Base-by-base conservation (phyloP, 2,329 filamentous ascomycete genomes). In the Raffaelea arxii region DNA sequence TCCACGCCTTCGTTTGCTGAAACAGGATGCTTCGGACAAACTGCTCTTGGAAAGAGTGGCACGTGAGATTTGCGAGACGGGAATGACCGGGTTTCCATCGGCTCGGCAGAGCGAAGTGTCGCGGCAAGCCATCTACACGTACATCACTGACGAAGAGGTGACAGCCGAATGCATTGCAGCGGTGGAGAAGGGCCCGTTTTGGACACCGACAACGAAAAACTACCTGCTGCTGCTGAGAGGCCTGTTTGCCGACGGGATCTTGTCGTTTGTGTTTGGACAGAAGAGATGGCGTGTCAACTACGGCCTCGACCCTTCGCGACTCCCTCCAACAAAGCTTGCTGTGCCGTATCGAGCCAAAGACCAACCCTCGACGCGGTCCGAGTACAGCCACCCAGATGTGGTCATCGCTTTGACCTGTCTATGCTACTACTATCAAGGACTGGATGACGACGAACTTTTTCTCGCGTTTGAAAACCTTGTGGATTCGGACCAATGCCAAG, bases 221-320 rank as follows among this genome's bases (percentile, higher is more conserved):
- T 56, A 62, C 0, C 55, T 80, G 0, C 58, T 78, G 0, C 59
- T 79, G 2, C 54, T 82, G 0, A 64, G 75, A 22, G 72, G 82
- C 0, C 64, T 86, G 0, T 58, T 86, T 9, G 73, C 75, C 0
- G 59, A 66, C 1, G 72, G 77, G 0, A 63, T 85, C 0, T 54
- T 86, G 0, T 53, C 54, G 0, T 82, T 80, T 48, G 65, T 64
- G 0, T 61, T 85, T 1, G 59, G 62, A 0, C 60, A 72, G 14
- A 85, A 84, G 53, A 64, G 80, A 2, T 86, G 77, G 76, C 62
- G 74, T 3, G 80, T 86, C 0, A 72, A 84, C 46, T 86, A 80
- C 49, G 81, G 82, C 0, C 63, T 75, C 0, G 71, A 78, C 53
- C 49, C 54, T 0, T 54, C 50, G 1, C 59, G 76, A 3, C 51